Percentiles rank a stretch among this genome's conserved stretches.
Conservation (phyloP, 805 yeast species). For the Metschnikowia aberdeeniae region DNA sequence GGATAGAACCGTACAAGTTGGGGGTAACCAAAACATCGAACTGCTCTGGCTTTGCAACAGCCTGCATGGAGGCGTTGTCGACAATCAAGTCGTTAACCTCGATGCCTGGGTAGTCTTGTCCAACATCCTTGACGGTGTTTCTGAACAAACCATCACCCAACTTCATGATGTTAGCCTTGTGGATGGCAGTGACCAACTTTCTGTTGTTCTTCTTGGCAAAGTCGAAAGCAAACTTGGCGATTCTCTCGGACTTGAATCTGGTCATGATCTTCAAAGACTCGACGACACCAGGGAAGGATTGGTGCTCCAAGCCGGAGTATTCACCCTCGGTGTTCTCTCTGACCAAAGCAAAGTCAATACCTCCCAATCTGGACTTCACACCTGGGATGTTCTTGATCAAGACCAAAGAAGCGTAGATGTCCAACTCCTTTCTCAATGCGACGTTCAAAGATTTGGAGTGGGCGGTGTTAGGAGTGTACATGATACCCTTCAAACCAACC, state of each 20-base stretch:
- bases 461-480: slow-evolving; percentile 80
- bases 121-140: slow-evolving; percentile 83
- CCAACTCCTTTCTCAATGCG: slow-evolving; percentile 93
- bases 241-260: slow-evolving; percentile 90
- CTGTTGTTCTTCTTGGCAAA: slow-evolving; percentile 91
- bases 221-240: slow-evolving; percentile 95
- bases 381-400: slow-evolving; percentile 92
- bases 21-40: slow-evolving; percentile 98
- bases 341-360: slow-evolving; percentile 88
- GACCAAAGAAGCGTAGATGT: slow-evolving; percentile 93
- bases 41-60: slow-evolving; percentile 96
- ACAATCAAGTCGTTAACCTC: slow-evolving; percentile 90
- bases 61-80: slow-evolving; percentile 99
- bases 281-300: slow-evolving; percentile 95
- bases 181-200: slow-evolving; percentile 91
- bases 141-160: slow-evolving; percentile 97
- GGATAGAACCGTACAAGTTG: slow-evolving; percentile 94
- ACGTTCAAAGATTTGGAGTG: slow-evolving; percentile 88
- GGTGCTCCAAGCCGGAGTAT: slow-evolving; percentile 97
- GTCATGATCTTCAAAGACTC: slow-evolving; percentile 95
- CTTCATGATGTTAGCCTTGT: slow-evolving; percentile 99
- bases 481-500: slow-evolving; percentile 94
- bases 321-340: slow-evolving; percentile 99
- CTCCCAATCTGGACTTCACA: slow-evolving; percentile 82
- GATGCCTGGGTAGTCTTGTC: slow-evolving; percentile 79